Base-by-base conservation (phyloP, 306 rosid genomes). In the Pterocarpus macrocarpus region DNA sequence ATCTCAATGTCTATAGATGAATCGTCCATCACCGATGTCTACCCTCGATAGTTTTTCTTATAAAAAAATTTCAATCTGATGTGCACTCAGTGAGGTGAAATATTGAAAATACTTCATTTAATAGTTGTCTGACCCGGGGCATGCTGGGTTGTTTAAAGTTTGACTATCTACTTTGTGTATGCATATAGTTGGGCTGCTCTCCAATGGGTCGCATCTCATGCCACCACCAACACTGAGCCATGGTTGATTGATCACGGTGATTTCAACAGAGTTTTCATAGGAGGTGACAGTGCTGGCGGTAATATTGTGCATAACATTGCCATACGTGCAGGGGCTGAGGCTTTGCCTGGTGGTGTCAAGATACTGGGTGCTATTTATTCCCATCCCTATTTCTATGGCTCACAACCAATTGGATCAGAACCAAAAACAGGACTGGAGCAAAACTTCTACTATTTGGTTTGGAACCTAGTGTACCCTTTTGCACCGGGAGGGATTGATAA, bases 201-300 rank as follows among this genome's bases (percentile, higher is more conserved):
- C 49, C 73, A 87, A 64, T 87, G 91, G 88, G 86, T 83, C 1
- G 80, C 86, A 8, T 61, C 80, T 0, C 73, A 77, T 65, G 35
- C 76, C 0, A 2, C 52, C 14, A 45, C 17, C 17, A 11, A 8
- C 14, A 30, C 73, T 4, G 88, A 89, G 72, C 80, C 89, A 1
- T 87, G 92, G 90, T 33, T 87, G 55, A 59, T 35, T 1, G 14
- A 71, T 0, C 75, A 78, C 3, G 89, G 84, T 13, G 86, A 85
- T 44, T 70, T 52, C 36, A 47, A 44, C 28, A 56, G 80, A n/a
- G 41, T 89, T n/a, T 87, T 63, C 72, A 36, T 87, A 0, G 89
- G 88, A 1, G 90, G 90, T 2, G 92, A 89, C 1, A 87, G 89
- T 69, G 83, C 89, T 3, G 89, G 90, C 36, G 89, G 80, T 39